Evolutionary conservation across 2,329 filamentous ascomycete species (phyloP).

Genomic region (Cladosporium oxysporum): DNA sequence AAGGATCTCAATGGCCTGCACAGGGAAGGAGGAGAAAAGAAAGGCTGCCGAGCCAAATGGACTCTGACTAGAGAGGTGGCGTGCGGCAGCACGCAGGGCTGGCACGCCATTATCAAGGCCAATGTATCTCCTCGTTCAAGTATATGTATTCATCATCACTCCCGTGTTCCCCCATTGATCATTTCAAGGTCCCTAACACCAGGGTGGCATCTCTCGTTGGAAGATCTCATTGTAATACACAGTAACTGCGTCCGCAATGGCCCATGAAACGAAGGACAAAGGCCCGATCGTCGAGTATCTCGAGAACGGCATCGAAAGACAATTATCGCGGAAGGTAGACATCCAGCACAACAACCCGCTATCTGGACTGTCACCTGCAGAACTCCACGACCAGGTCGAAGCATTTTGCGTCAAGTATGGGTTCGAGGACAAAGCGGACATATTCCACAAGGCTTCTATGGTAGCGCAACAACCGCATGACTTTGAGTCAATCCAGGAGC

Average conservation of each 20-base stretch:
- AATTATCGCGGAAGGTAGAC: conserved; percentile 13
- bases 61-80: background rate
- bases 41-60: background rate
- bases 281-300: conserved; percentile 21
- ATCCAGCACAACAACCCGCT: conserved; percentile 21
- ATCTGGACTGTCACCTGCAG: conserved; percentile 15
- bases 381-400: conserved; percentile 21
- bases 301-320: conserved; percentile 18
- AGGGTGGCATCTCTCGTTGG: background rate
- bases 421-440: conserved; percentile 34
- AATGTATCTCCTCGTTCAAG: background rate
- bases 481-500: conserved; percentile 47
- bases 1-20: no score
- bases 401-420: conserved; percentile 24
- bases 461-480: conserved; percentile 51
- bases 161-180: background rate
- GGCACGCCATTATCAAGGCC: background rate
- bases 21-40: background rate
- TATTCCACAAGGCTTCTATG: conserved; percentile 53
- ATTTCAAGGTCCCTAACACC: background rate
- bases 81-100: background rate
- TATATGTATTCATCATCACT: background rate
- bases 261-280: conserved; percentile 15
- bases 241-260: background rate
- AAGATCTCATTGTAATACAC: no score